Percentiles rank a stretch among this genome's conserved stretches.
Conservation (phyloP, 1,284 basidiomycete species). For the Moesziomyces antarcticus region DNA sequence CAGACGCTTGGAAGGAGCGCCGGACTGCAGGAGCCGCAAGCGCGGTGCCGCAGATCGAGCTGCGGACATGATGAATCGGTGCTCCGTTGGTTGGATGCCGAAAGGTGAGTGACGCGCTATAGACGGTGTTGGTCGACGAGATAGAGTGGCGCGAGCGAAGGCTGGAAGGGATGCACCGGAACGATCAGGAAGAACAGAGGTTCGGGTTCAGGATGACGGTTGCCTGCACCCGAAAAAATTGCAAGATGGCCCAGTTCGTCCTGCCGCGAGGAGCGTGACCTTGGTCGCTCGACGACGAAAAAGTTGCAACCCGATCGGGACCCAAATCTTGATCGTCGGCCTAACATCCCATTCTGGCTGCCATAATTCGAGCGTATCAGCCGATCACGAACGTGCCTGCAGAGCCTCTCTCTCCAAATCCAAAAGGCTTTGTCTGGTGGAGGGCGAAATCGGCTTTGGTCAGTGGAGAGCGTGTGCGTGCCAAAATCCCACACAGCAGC, state of each 20-base stretch:
- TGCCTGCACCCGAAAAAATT: background rate
- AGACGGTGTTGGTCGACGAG: no score
- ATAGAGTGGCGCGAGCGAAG: no score
- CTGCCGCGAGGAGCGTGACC: background rate
- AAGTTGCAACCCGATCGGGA: no score
- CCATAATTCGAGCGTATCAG: background rate
- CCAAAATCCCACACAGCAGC: slow-evolving; percentile 1
- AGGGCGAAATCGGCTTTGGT: background rate
- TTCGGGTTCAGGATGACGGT: background rate
- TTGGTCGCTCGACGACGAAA: no score
- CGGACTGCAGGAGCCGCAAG: slow-evolving; percentile 25
- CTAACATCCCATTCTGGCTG: background rate
- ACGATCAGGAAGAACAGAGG: background rate
- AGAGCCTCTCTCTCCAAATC: background rate
- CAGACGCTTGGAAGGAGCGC: slow-evolving; percentile 17
- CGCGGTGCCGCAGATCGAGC: slow-evolving; percentile 28
- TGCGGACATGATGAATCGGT: slow-evolving; percentile 19
- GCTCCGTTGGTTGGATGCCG: background rate
- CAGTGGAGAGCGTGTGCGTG: slow-evolving; percentile 12
- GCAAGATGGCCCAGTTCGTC: background rate
- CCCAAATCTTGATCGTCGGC: no score
- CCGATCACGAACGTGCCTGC: slow-evolving; percentile 11
- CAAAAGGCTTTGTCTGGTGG: background rate
- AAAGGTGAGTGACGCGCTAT: no score
- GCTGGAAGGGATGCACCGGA: background rate